Conservation (phyloP, 2,329 filamentous ascomycete species). For the Botrytis tulipae region DNA sequence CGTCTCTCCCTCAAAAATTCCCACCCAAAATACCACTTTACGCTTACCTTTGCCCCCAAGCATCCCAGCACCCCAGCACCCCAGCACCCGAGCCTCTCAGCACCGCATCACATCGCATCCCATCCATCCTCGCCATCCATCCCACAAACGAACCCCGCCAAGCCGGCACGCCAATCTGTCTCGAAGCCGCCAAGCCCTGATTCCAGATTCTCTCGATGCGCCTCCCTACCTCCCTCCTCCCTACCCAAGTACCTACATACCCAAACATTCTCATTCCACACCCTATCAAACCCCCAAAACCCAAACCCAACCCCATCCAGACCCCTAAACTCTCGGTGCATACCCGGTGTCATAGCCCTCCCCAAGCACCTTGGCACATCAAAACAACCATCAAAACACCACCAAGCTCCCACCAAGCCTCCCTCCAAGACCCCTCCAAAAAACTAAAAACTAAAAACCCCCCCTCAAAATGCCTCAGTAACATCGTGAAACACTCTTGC, state of each 20-base stretch:
- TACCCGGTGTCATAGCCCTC: background rate
- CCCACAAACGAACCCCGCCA: background rate
- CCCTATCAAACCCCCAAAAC: too few species aligned
- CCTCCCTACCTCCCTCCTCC: too few species aligned
- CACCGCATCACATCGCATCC: background rate
- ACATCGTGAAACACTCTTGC: slow-evolving; percentile 10
- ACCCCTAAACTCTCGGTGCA: background rate
- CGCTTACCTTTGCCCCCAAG: background rate
- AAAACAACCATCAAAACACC: background rate
- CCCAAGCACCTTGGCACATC: slow-evolving; percentile 17
- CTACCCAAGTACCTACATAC: too few species aligned
- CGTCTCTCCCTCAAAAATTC: background rate
- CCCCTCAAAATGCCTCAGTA: slow-evolving; percentile 2
- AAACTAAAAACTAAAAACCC: too few species aligned
- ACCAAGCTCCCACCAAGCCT: too few species aligned
- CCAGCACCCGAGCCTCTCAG: background rate
- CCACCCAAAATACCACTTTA: background rate
- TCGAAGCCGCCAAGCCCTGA: background rate
- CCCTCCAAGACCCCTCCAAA: background rate
- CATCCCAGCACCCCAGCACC: too few species aligned
- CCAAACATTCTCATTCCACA: too few species aligned
- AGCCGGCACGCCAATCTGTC: slow-evolving; percentile 2
- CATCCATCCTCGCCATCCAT: too few species aligned
- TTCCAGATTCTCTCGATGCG: background rate
- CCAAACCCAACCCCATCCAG: too few species aligned